phyloP scores from a whole-genome alignment of 768 basidiomycete genomes.

The Termitomyces titanicus region DNA sequence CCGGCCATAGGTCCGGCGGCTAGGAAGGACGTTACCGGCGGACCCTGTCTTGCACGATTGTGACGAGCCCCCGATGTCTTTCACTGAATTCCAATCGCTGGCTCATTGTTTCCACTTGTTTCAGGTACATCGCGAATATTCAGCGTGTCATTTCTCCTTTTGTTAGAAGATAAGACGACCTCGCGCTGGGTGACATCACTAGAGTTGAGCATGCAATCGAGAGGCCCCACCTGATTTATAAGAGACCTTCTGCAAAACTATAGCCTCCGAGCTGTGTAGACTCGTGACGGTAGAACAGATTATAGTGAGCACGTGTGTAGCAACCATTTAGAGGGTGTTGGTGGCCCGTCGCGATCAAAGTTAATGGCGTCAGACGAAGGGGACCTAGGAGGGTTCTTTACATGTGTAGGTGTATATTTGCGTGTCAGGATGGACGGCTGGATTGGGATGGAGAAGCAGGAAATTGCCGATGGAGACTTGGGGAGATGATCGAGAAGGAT shows the following conservation, averaged over 20 bases:
- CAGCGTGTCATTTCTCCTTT: background rate
- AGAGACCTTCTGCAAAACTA: background rate
- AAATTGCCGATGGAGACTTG: background rate
- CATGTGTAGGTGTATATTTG: conserved; percentile 7
- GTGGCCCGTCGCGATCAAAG: background rate
- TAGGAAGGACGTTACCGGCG: too few relatives aligned
- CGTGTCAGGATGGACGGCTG: background rate
- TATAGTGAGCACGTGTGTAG: conserved; percentile 5
- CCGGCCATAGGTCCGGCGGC: too few relatives aligned
- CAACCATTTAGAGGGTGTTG: background rate
- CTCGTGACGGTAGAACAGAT: conserved; percentile 4
- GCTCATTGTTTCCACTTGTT: background rate
- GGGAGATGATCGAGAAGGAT: background rate
- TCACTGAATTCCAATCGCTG: too few relatives aligned
- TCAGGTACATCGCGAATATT: background rate
- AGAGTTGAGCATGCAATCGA: too few relatives aligned
- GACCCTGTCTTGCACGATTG: too few relatives aligned
- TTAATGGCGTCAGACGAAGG: conserved; percentile 7
- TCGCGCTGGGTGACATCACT: background rate
- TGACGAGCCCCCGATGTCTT: too few relatives aligned
- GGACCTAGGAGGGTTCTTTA: conserved; percentile 3
- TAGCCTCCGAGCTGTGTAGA: conserved; percentile 7
- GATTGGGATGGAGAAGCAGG: conserved; percentile 1
- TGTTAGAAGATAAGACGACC: background rate
- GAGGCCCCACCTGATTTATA: conserved; percentile 2